Evolutionary conservation across 257 asterid species (phyloP).

Genomic region (Plantago major): DNA sequence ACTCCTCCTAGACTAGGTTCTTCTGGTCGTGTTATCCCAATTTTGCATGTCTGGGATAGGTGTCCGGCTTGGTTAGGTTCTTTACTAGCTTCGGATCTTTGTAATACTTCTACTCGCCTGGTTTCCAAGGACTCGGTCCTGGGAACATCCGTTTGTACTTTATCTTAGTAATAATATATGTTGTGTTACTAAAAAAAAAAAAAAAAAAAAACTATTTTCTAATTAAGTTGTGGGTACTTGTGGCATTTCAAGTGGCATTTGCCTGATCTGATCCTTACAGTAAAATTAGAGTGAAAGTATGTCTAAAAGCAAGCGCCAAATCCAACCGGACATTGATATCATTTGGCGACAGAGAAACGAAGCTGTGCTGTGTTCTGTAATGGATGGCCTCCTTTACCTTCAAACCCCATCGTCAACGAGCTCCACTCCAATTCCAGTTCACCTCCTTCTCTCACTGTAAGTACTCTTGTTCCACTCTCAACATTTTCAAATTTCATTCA

Average conservation of each 20-base stretch:
- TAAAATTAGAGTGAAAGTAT: too few species aligned
- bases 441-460: constrained; percentile 42
- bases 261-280: neutral
- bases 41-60: too few species aligned
- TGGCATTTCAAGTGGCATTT: neutral
- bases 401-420: constrained; percentile 42
- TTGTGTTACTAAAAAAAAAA: too few species aligned
- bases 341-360: neutral
- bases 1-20: too few species aligned
- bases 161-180: too few species aligned
- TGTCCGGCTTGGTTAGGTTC: too few species aligned
- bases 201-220: too few species aligned
- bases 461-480: constrained; percentile 27
- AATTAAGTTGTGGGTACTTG: neutral
- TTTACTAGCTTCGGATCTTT: too few species aligned
- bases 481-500: constrained; percentile 35
- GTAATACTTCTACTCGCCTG: too few species aligned
- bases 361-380: neutral
- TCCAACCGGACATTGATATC: neutral
- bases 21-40: too few species aligned
- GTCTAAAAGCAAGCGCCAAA: neutral
- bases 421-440: neutral
- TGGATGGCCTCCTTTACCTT: constrained; percentile 43
- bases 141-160: too few species aligned
- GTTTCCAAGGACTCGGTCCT: too few species aligned